Conservation (phyloP, 305 asterid genomes). For the Fraxinus albicans region DNA sequence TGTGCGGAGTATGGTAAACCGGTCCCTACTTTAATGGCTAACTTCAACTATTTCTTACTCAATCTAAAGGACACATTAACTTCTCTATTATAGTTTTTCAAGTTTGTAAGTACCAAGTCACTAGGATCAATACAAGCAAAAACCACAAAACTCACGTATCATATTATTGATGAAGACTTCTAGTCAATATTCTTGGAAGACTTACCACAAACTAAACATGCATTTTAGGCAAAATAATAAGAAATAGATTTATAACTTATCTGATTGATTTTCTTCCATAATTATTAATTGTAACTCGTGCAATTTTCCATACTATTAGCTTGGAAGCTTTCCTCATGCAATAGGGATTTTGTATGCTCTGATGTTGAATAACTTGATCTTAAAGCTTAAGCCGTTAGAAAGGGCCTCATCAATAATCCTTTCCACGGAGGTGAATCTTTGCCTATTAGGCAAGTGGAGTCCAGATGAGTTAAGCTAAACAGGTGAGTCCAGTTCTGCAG, state of each 20-base stretch:
- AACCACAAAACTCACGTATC: not conserved
- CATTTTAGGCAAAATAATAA: not conserved
- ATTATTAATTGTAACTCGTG: not conserved
- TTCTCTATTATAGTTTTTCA: not conserved
- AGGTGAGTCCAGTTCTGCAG: not conserved
- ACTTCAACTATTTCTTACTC: not conserved
- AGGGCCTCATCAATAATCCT: not conserved
- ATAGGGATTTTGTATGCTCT: not conserved
- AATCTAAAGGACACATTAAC: not conserved
- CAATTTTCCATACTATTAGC: not conserved
- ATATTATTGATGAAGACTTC: not conserved
- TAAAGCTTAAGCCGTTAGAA: not conserved
- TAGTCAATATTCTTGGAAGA: not conserved
- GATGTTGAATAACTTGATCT: not conserved
- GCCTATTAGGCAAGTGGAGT: not conserved
- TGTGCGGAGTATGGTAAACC: not conserved
- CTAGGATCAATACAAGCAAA: constrained; percentile 2
- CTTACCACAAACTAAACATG: not conserved
- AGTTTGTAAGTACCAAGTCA: not conserved
- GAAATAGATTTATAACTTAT: not conserved
- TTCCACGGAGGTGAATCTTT: not conserved
- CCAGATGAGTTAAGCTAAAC: not conserved
- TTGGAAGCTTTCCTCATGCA: not conserved
- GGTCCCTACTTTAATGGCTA: not conserved
- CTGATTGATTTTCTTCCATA: not conserved